Evolutionary conservation across 148 eudicot genomes (phyloP).

Genomic region (Silene conica): DNA sequence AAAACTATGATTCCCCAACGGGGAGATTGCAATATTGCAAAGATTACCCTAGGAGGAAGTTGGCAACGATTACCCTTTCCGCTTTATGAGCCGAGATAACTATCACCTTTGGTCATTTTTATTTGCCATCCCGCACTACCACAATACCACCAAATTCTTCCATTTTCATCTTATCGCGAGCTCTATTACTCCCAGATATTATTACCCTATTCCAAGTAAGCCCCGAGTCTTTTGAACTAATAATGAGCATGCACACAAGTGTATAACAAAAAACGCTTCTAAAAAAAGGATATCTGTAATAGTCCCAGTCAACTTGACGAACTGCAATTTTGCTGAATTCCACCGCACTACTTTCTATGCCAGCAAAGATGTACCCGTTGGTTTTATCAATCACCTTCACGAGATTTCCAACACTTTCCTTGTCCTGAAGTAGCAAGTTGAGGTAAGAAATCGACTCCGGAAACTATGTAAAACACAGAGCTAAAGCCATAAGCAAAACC

Average conservation of each 20-base stretch:
- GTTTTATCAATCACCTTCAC: conserved; percentile 85
- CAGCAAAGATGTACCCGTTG: conserved; percentile 80
- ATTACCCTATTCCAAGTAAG: too few species aligned
- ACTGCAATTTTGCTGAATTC: conserved; percentile 93
- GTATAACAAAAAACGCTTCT: neutral
- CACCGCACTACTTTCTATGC: conserved; percentile 76
- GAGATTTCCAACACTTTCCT: conserved; percentile 88
- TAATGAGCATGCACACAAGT: neutral
- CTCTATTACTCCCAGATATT: too few species aligned
- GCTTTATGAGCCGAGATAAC: too few species aligned
- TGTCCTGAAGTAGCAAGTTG: conserved; percentile 48
- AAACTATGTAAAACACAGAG: neutral
- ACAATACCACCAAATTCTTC: too few species aligned
- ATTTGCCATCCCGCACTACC: too few species aligned
- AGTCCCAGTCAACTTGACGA: conserved; percentile 80
- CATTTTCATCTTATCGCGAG: too few species aligned
- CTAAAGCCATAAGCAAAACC: conserved; percentile 1
- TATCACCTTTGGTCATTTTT: too few species aligned
- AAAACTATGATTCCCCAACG: too few species aligned
- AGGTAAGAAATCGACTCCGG: neutral
- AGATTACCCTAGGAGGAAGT: too few species aligned
- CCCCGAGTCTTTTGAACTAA: neutral
- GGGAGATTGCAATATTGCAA: too few species aligned
- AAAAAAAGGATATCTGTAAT: conserved; percentile 84
- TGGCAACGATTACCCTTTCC: too few species aligned